Percentiles rank a stretch among this genome's conserved stretches.
These are phyloP conservation scores for Osmozyma mogii DNA, from an alignment of 805 yeast species.

Conservation along the genomic window DNA sequence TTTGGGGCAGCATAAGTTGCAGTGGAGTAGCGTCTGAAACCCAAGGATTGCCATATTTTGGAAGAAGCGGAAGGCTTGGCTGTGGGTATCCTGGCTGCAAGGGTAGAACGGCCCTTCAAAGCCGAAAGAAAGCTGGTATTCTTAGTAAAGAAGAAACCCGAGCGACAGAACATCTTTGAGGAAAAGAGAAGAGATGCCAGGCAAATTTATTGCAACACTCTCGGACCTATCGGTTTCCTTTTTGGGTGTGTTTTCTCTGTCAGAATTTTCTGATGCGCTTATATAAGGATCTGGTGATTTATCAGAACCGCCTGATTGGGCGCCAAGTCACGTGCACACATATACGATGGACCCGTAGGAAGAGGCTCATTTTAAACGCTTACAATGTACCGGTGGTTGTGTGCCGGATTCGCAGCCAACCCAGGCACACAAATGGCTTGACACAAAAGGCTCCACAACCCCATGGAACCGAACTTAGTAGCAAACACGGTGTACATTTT, in stretches of 20 bases:
- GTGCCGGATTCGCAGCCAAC: too few relatives aligned
- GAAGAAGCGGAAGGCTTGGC: too few relatives aligned
- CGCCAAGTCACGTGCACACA: too few relatives aligned
- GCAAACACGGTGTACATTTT: conserved; percentile 10
- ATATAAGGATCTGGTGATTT: conserved; percentile 2
- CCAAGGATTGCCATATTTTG: too few relatives aligned
- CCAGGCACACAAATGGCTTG: conserved; percentile 7
- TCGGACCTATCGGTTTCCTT: neutral
- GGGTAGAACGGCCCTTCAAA: too few relatives aligned
- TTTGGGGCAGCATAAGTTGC: too few relatives aligned
- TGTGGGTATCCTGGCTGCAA: neutral
- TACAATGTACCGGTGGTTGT: too few relatives aligned
- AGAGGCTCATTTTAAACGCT: too few relatives aligned
- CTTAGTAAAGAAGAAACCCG: conserved; percentile 52
- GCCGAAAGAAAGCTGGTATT: too few relatives aligned
- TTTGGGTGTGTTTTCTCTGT: neutral
- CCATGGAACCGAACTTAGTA: conserved; percentile 3
- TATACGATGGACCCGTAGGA: too few relatives aligned
- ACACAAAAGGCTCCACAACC: conserved; percentile 1
- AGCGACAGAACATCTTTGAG: conserved; percentile 31
- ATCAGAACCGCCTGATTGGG: neutral
- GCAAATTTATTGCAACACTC: neutral
- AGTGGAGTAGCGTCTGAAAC: neutral
- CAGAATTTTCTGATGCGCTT: neutral
- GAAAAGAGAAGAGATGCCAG: neutral